Evolutionary conservation across 768 basidiomycete genomes (phyloP), one percentile per base, ranked within the genome.

Genomic region (Boletus patriciae): DNA sequence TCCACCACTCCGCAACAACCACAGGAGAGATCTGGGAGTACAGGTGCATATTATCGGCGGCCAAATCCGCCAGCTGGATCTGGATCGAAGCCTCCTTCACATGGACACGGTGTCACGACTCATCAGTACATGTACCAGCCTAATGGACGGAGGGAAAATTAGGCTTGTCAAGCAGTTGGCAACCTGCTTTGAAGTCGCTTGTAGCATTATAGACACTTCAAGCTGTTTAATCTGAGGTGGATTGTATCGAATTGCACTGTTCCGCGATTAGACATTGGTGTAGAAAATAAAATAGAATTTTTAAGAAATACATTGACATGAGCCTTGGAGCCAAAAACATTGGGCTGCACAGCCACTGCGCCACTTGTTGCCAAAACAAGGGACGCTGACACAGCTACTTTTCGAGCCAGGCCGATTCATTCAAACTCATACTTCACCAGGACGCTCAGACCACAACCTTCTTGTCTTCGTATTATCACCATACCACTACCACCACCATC

Each of bases 31-130:
- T 42, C 64, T 9, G 68, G 63, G 36, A 58, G 50, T 46, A 49
- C 78, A 15, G 74, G 76, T 57, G 76, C 77, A 58, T 87, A 86
- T 66, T 87, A 87, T 60, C 79, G 85, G 11, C 78, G 80, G 40
- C 75, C 78, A 41, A 70, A 66, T 52, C 64, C 66, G 23, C 40
- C 70, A 18, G 45, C 58, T 48, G 52, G 53, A 31, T 57, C 71
- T 19, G 66, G 62, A 47, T 57, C 64, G 18, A 73, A 66, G 42
- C 49, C 64, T 25, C 37, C 64, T 18, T 52, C 70, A n/a, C 70
- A 63, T 43, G 63, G 33, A 23, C 59, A 58, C 49, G 53, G 63
- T n/a, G 61, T 67, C 33, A 51, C 76, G 31, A 64, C 63, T 3
- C 77, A 79, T 62, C 77, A 76, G 54, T 80, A 74, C 64, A 76